A percentile compares a stretch with the other conserved stretches of the same genome.
Conservation (phyloP, 1,284 basidiomycete genomes). For the Fomitopsis palustris region DNA sequence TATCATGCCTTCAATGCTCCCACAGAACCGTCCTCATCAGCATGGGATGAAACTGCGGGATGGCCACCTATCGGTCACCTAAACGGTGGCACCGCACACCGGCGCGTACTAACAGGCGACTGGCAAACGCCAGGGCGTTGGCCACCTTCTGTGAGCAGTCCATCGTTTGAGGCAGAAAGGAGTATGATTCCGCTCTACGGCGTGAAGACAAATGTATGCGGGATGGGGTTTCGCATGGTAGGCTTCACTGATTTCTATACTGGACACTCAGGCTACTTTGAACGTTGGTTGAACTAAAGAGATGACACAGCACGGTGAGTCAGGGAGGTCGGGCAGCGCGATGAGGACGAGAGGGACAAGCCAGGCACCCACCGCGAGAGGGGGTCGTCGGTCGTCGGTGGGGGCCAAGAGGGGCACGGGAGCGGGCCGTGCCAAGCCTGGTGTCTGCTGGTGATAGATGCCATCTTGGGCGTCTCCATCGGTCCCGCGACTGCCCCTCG, state of each 20-base stretch:
- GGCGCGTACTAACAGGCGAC: not conserved
- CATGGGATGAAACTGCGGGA: not conserved
- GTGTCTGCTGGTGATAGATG: not conserved
- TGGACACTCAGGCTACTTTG: no score
- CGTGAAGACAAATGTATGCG: no score
- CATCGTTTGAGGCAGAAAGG: no score
- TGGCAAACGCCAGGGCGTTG: no score
- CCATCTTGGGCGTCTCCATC: not conserved
- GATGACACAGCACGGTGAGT: no score
- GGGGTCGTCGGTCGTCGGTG: not conserved
- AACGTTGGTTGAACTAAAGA: no score
- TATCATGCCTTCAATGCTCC: not conserved
- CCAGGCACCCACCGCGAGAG: not conserved
- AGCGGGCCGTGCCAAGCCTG: not conserved
- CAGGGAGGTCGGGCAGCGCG: no score
- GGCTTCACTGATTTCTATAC: no score
- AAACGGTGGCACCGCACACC: not conserved
- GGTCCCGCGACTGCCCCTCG: not conserved
- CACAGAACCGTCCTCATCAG: not conserved
- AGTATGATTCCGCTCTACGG: no score
- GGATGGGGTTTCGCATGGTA: no score
- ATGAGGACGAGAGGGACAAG: not conserved
- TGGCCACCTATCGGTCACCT: not conserved
- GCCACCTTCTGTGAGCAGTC: no score
- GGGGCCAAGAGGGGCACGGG: not conserved